Conservation (phyloP, 73 alveolate genomes). For the Paraurostyla sp. region DNA sequence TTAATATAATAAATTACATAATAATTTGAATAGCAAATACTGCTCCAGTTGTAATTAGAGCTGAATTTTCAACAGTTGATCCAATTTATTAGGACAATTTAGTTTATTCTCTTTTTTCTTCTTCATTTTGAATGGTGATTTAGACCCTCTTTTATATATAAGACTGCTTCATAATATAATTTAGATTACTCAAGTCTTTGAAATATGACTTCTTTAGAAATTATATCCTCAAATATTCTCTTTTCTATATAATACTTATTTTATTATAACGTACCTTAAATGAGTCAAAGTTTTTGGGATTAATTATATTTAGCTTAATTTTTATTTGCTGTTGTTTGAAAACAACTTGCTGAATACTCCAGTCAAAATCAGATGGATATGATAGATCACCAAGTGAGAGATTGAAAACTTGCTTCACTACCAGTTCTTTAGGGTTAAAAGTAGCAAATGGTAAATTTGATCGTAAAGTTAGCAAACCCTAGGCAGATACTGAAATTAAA, state of each 20-base stretch:
- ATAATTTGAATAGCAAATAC: not conserved
- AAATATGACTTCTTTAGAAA: not conserved
- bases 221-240: not conserved
- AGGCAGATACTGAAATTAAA: too few relatives aligned
- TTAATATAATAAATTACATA: not conserved
- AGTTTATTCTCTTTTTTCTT: too few relatives aligned
- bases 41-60: constrained; percentile 1
- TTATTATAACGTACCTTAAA: not conserved
- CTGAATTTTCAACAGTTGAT: not conserved
- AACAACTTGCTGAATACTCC: not conserved
- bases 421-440: not conserved
- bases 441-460: too few relatives aligned
- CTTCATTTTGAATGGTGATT: too few relatives aligned
- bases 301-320: not conserved
- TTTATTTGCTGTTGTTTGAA: not conserved
- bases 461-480: too few relatives aligned
- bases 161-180: too few relatives aligned
- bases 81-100: too few relatives aligned
- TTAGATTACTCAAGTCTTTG: not conserved
- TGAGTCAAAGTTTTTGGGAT: not conserved
- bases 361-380: not conserved
- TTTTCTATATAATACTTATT: not conserved
- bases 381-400: not conserved
- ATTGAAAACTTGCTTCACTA: not conserved
- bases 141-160: too few relatives aligned